Evolutionary conservation across 768 basidiomycete species (phyloP).

Genomic region (Megacollybia marginata): DNA sequence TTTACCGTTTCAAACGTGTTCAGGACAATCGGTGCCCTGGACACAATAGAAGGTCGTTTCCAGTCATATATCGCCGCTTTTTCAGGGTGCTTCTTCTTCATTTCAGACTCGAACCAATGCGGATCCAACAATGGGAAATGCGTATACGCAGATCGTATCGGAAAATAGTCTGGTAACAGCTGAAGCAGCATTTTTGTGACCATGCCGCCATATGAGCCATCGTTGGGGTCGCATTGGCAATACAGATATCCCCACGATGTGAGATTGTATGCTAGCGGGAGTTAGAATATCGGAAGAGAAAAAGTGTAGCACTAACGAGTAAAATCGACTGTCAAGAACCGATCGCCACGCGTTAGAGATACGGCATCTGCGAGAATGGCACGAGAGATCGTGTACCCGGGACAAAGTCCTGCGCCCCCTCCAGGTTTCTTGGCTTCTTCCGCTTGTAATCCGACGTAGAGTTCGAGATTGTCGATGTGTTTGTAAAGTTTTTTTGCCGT

Average conservation of each 20-base stretch:
- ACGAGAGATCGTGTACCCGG: constrained; percentile 51
- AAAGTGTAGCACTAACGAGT: constrained; percentile 27
- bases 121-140: constrained; percentile 81
- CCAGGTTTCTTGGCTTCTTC: constrained; percentile 47
- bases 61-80: constrained; percentile 40
- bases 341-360: constrained; percentile 44
- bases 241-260: constrained; percentile 49
- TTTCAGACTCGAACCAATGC: constrained; percentile 8
- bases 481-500: constrained; percentile 26
- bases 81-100: constrained; percentile 24
- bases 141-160: constrained; percentile 56
- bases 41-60: constrained; percentile 34
- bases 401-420: constrained; percentile 49
- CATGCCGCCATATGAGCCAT: constrained; percentile 73
- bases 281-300: neutral
- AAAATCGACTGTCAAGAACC: constrained; percentile 45
- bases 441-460: constrained; percentile 31
- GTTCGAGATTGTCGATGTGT: constrained; percentile 30
- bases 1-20: constrained; percentile 25
- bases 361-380: constrained; percentile 49
- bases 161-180: constrained; percentile 64
- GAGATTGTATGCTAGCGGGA: constrained; percentile 27
- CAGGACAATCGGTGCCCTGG: constrained; percentile 15
- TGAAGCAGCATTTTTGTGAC: constrained; percentile 68
- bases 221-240: constrained; percentile 37